Conservation (phyloP, 73 alveolate genomes). For the Breviolum minutum region DNA sequence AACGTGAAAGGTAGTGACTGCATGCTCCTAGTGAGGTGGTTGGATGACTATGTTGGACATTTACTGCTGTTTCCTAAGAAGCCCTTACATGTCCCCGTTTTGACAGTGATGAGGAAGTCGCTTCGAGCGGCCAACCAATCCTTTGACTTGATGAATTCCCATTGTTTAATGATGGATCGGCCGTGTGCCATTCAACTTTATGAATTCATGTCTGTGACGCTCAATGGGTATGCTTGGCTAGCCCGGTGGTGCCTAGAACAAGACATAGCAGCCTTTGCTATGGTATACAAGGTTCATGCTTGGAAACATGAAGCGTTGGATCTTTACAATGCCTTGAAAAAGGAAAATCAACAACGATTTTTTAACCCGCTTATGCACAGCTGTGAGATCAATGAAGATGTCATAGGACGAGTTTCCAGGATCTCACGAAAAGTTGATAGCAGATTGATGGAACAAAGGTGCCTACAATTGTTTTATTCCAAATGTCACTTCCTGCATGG, state of each 20-base stretch:
- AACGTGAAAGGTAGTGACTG: neutral
- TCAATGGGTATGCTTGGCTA: constrained; percentile 20
- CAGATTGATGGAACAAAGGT: constrained; percentile 2
- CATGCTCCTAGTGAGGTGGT: neutral
- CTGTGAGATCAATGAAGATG: constrained; percentile 28
- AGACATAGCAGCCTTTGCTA: neutral
- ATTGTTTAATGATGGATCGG: neutral
- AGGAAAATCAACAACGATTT: neutral
- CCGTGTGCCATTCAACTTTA: neutral
- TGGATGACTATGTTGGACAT: neutral
- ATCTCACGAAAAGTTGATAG: neutral
- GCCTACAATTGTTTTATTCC: neutral
- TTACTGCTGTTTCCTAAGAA: neutral
- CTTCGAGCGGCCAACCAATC: neutral
- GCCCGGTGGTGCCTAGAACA: neutral
- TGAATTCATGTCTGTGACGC: neutral
- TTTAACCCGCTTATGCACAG: neutral
- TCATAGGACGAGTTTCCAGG: neutral
- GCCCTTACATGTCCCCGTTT: neutral
- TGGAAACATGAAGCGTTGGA: constrained; percentile 41
- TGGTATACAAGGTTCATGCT: constrained; percentile 26
- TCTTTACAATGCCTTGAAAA: neutral
- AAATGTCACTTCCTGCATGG: constrained; percentile 27
- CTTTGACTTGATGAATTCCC: neutral
- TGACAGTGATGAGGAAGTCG: neutral